These are phyloP conservation scores for Ceratobasidium sp. DNA, from an alignment of 1,284 basidiomycete species.

Conservation along the genomic window DNA sequence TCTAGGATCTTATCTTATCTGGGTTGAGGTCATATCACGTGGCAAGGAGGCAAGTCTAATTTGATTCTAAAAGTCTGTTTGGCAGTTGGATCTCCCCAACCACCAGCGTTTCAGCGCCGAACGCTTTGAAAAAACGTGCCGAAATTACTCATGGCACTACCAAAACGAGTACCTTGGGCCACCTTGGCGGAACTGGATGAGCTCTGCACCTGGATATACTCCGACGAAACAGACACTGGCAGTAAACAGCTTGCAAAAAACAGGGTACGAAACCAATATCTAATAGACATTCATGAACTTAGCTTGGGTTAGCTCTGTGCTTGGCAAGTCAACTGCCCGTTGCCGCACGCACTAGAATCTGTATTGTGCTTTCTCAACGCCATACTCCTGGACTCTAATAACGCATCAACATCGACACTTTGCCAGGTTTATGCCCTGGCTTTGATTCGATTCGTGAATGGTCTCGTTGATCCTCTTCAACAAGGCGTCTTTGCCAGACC, in stretches of 20 bases:
- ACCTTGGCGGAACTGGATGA: slow-evolving; percentile 75
- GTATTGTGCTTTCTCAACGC: slow-evolving; percentile 70
- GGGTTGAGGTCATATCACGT: slow-evolving; percentile 2
- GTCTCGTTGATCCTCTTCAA: slow-evolving; percentile 92
- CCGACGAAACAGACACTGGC: slow-evolving; percentile 64
- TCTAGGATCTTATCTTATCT: slow-evolving; percentile 37
- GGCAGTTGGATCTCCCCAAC: too few species aligned
- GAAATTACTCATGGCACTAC: slow-evolving; percentile 65
- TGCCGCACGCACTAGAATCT: slow-evolving; percentile 75
- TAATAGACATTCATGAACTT: slow-evolving; percentile 7
- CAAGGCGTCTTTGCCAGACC: slow-evolving; percentile 84
- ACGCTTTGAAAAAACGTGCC: neutral
- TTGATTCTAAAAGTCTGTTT: slow-evolving; percentile 2
- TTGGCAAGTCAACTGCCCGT: slow-evolving; percentile 71
- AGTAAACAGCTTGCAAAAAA: slow-evolving; percentile 69
- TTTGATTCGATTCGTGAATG: slow-evolving; percentile 89
- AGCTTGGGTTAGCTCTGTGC: slow-evolving; percentile 65
- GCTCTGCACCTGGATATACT: slow-evolving; percentile 79
- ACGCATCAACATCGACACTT: slow-evolving; percentile 56
- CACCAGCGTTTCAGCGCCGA: neutral
- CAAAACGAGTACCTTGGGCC: slow-evolving; percentile 84
- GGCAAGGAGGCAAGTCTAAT: neutral
- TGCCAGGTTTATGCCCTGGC: slow-evolving; percentile 75
- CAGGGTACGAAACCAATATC: slow-evolving; percentile 58
- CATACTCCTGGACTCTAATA: slow-evolving; percentile 58